phyloP scores from a whole-genome alignment of 371 early-diverging fungal species.

The Umbelopsis sp. region DNA sequence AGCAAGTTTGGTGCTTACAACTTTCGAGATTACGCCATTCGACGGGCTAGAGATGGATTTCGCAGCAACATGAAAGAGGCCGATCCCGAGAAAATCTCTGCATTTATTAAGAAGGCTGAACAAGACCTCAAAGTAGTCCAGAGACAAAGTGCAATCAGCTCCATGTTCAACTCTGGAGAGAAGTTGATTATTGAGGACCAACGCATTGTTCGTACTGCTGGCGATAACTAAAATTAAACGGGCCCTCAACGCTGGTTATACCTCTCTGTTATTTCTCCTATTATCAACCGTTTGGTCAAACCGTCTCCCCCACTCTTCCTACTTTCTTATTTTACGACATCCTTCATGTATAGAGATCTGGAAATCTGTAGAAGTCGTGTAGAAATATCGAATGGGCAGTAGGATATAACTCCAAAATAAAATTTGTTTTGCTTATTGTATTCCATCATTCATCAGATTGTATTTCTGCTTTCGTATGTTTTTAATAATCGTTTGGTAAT shows the following conservation, averaged over 20 bases:
- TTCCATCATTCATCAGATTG: too few relatives aligned
- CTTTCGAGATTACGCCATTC: conserved; percentile 72
- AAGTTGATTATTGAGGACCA: conserved; percentile 62
- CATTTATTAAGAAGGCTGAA: conserved; percentile 56
- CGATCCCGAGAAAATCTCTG: conserved; percentile 57
- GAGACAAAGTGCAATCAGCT: conserved; percentile 69
- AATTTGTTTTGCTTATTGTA: background rate
- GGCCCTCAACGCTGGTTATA: background rate
- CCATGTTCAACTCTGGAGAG: conserved; percentile 58
- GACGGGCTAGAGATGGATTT: conserved; percentile 72
- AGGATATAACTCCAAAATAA: background rate
- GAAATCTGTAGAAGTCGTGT: conserved; percentile 15
- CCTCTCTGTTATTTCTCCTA: background rate
- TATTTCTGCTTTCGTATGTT: too few relatives aligned
- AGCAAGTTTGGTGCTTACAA: conserved; percentile 71
- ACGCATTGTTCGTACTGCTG: conserved; percentile 14
- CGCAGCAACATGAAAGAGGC: conserved; percentile 59
- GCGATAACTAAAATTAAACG: background rate
- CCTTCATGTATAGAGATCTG: conserved; percentile 16
- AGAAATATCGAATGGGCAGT: background rate
- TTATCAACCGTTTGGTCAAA: background rate
- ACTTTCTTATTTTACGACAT: background rate
- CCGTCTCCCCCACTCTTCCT: background rate
- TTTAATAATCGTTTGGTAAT: too few relatives aligned
- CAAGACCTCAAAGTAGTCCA: conserved; percentile 64